Evolutionary conservation across 257 asterid genomes (phyloP).

Genomic region (Solanum appendiculatum): DNA sequence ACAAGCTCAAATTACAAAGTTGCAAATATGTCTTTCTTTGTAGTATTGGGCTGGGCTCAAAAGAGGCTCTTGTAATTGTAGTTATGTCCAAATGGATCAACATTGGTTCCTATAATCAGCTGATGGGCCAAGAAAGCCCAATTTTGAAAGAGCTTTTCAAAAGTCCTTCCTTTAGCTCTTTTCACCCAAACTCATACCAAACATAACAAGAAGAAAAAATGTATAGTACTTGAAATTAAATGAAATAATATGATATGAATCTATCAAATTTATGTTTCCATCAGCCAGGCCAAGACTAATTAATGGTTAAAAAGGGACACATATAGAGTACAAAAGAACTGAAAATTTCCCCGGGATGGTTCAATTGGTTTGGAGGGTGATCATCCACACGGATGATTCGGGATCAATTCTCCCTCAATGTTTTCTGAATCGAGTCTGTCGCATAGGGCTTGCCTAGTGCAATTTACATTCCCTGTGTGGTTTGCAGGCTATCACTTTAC

Average conservation of each 20-base stretch:
- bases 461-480: too few species aligned
- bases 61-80: neutral
- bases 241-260: too few species aligned
- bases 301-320: neutral
- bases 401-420: too few species aligned
- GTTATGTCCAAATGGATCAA: neutral
- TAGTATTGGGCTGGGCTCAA: neutral
- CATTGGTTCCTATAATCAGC: neutral
- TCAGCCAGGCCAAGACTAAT: too few species aligned
- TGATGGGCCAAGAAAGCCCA: neutral
- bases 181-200: neutral
- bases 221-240: too few species aligned
- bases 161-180: neutral
- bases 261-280: too few species aligned
- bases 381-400: too few species aligned
- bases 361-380: neutral
- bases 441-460: neutral
- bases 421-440: fast-evolving
- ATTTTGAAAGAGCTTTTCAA: neutral
- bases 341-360: neutral
- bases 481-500: neutral
- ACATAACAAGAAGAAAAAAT: neutral
- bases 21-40: neutral
- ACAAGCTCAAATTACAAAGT: neutral
- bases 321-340: neutral